These are phyloP conservation scores for Starmerella asiatica DNA, from an alignment of 805 yeast species.

Conservation along the genomic window DNA sequence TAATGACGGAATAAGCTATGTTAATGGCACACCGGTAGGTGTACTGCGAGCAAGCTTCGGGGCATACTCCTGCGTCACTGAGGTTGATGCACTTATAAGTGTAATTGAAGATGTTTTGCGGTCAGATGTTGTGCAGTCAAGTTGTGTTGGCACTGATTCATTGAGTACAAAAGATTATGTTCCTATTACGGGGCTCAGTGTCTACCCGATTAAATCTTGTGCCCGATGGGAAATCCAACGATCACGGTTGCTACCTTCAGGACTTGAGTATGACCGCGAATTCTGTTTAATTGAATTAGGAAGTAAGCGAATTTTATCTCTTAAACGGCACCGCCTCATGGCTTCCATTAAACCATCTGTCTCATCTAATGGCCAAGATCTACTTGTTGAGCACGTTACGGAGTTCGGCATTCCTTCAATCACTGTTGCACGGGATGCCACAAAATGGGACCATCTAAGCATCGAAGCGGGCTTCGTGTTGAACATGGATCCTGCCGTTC, in stretches of 20 bases:
- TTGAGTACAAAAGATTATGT: neutral
- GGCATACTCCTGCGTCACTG: constrained; percentile 28
- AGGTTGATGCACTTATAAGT: constrained; percentile 26
- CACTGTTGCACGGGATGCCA: constrained; percentile 4
- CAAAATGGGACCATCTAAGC: constrained; percentile 6
- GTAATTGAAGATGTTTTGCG: constrained; percentile 22
- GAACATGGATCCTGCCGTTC: constrained; percentile 18
- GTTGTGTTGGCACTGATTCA: no score
- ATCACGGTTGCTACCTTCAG: constrained; percentile 20
- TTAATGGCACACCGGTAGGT: constrained; percentile 32
- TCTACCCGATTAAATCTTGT: constrained; percentile 37
- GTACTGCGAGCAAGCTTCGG: constrained; percentile 33
- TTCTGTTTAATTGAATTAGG: constrained; percentile 29
- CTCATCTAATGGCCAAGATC: neutral
- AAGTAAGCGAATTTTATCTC: constrained; percentile 23
- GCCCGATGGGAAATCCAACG: constrained; percentile 25
- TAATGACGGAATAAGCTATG: constrained; percentile 32
- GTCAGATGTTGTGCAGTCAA: neutral
- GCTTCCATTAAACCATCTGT: constrained; percentile 27
- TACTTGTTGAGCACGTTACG: neutral
- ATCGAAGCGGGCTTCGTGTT: constrained; percentile 1
- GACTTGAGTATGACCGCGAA: constrained; percentile 32
- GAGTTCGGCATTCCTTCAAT: neutral
- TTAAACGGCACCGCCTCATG: constrained; percentile 30
- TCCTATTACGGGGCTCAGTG: constrained; percentile 21